Base-by-base conservation (phyloP, 352 stramenopile species). In the Phytophthora meadii region DNA sequence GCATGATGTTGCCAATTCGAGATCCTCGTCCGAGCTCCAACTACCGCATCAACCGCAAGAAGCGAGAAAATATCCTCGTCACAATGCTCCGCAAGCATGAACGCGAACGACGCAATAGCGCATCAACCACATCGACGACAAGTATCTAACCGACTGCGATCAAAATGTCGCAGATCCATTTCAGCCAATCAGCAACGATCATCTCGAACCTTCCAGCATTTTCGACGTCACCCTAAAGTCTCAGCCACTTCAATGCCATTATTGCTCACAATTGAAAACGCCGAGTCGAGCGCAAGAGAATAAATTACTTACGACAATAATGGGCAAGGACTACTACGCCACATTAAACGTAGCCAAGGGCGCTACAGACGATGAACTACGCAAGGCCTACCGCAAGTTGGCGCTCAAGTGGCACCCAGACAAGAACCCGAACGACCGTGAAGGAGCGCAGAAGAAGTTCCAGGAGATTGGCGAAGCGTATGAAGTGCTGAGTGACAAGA, bases 401-500 rank as follows among this genome's bases (percentile, higher is more conserved):
- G 90, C 91, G 44, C 74, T 97, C 51, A 97, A 97, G 76, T 95
- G 88, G 85, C 92, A 98, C 57, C 92, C 92, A 9, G 92, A 98
- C 79, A 97, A 97, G 79, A 97, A 98, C 74, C 88, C 88, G 27
- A 90, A 95, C 61, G 79, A 96, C 67, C 61, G 84, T 54, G 91
- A 97, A 0, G 65, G 41, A 0, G 91, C 93, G 11, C 88, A 95
- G 67, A 76, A 88, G 54, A 97, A 97, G 74, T 98, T 98, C 65
- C 94, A 98, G 72, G 90, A 97, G 48, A 88, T 98, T 36, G 88
- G 82, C 30, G 89, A 97, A 44, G 94, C 94, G 5, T 98, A 98
- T 71, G 90, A 98, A 52, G 91, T 98, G 44, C 79, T 98, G 28
- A 96, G 86, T 63, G 94, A 98, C 76, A 94, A 95, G 69, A 84